Evolutionary conservation across 371 early-diverging fungal genomes (phyloP).

Genomic region (Parasitella parasitica): DNA sequence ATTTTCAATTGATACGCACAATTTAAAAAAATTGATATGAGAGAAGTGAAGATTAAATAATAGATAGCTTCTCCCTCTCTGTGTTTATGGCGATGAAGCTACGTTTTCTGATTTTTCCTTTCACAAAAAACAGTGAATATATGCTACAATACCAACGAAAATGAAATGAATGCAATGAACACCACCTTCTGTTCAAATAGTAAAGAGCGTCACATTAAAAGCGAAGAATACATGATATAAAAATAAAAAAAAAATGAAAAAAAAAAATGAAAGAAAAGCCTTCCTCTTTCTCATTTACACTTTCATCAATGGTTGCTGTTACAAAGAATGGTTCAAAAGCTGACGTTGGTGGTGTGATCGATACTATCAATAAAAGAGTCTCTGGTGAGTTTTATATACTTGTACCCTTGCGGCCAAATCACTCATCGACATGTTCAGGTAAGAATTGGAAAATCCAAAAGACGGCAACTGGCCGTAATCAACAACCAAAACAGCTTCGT

Average conservation of each 20-base stretch:
- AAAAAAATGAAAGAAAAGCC: conserved; percentile 8
- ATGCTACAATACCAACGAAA: not conserved
- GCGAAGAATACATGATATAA: not conserved
- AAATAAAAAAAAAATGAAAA: not conserved
- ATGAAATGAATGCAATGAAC: not conserved
- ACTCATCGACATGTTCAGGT: conserved; percentile 25
- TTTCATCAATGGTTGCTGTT: conserved; percentile 13
- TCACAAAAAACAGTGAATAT: not conserved
- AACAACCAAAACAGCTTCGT: conserved; percentile 55
- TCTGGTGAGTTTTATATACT: conserved; percentile 35
- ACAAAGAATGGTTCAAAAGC: conserved; percentile 35
- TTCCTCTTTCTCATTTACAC: not conserved
- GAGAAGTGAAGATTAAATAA: not conserved
- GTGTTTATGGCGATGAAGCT: not conserved
- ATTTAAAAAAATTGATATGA: not conserved
- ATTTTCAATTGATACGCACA: not conserved
- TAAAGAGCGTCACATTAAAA: not conserved
- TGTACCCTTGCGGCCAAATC: too few relatives aligned
- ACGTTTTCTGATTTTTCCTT: not conserved
- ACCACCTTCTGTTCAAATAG: not conserved
- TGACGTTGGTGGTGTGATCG: conserved; percentile 42
- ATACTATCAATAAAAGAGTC: conserved; percentile 43
- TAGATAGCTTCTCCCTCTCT: not conserved
- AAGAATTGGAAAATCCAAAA: conserved; percentile 59
- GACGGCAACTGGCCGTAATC: conserved; percentile 53